A percentile compares a stretch with the other conserved stretches of the same genome.
Conservation (phyloP, 495 filamentous ascomycete genomes). For the Tuber magnatum region DNA sequence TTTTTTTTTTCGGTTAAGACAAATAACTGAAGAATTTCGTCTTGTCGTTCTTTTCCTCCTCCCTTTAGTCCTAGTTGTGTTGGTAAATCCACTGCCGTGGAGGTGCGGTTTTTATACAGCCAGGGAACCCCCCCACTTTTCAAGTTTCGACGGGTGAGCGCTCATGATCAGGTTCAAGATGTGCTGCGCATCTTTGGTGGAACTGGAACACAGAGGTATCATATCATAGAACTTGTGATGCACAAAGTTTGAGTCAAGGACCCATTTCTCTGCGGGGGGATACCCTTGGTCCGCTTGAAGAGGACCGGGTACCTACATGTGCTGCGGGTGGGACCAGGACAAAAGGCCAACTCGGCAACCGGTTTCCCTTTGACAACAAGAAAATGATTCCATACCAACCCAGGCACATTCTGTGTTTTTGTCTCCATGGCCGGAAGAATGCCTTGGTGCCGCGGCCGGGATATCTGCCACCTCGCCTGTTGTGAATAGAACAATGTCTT, state of each 20-base stretch:
- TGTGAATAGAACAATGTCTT: not conserved
- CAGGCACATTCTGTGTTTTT: not conserved
- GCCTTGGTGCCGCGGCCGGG: too few relatives aligned
- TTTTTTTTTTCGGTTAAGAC: not conserved
- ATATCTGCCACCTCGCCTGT: not conserved
- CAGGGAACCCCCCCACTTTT: not conserved
- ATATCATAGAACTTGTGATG: not conserved
- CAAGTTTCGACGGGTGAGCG: not conserved
- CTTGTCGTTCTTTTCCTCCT: not conserved
- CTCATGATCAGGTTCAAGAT: not conserved
- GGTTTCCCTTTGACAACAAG: not conserved
- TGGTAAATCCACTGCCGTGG: not conserved
- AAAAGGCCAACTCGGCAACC: not conserved
- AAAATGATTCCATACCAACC: not conserved
- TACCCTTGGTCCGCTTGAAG: not conserved
- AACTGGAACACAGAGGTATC: not conserved
- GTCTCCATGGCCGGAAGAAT: not conserved
- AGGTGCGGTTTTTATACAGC: not conserved
- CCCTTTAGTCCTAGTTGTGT: not conserved
- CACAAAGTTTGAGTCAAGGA: not conserved
- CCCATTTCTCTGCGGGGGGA: not conserved
- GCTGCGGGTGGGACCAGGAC: too few relatives aligned
- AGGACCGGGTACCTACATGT: not conserved
- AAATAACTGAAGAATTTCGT: not conserved
- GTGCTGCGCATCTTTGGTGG: not conserved